Evolutionary conservation across 1,139 yeast genomes (phyloP), one percentile per base, ranked within the genome.

Genomic region (Suhomyces taliae): DNA sequence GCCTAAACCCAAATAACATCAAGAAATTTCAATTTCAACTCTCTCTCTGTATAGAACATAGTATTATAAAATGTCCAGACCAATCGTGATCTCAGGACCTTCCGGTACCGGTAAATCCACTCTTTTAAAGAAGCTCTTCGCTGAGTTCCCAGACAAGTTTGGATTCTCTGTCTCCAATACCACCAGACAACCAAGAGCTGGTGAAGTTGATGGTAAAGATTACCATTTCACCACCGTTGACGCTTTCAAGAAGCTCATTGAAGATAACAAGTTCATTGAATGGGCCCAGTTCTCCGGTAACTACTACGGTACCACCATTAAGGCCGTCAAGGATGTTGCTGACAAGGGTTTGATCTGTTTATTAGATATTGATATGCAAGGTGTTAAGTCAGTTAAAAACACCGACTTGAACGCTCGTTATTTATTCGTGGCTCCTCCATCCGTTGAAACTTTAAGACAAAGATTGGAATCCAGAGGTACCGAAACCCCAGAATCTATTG

Each of bases 221-320:
- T 93, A 93, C 77, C 84, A 91, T 70, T 93, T 93, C 66, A 79
- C 80, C 49, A 78, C 87, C 26, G 90, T 86, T 45, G 95, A 87
- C 12, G 81, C 81, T 51, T 93, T 93, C 80, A 79, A 89, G 69
- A 65, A 76, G 56, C 77, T 89, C 67, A 89, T 93, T 55, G 85
- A 76, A 10, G 82, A 82, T 37, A 74, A 81, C 43, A 87, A 85
- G 54, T 95, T 93, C 70, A 85, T 93, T 59, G 99, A 93, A 70
- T 90, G 96, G 95, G 99, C 99, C 9, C 95, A 90, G 69, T 93
- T 93, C 65, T 89, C 97, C 8, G 98, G 98, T 42, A 93, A 95
- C 78, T 90, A 87, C 76, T 93, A 93, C 69, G 99, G 99, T 51
- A 93, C 99, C 47, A 78, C 96, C 41, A 76, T 89, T 58, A 85